phyloP scores from a whole-genome alignment of 345 rosid species.

The Citrus cavaleriei region DNA sequence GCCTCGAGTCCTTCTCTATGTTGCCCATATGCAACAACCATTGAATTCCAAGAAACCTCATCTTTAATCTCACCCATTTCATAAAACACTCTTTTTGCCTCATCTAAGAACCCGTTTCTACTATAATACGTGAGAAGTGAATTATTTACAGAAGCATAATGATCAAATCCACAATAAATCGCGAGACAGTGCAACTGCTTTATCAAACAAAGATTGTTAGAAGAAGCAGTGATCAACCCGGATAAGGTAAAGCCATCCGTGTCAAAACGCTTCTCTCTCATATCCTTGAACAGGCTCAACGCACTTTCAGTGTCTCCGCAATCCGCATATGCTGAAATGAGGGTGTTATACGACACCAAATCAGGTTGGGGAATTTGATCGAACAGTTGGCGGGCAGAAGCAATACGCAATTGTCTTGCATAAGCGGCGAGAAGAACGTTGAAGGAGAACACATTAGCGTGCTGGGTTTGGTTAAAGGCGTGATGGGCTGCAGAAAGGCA shows the following conservation, averaged over 20 bases:
- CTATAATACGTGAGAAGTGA: constrained; percentile 63
- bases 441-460: constrained; percentile 77
- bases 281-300: constrained; percentile 45
- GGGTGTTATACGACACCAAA: constrained; percentile 72
- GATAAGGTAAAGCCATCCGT: constrained; percentile 81
- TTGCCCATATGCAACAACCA: constrained; percentile 89
- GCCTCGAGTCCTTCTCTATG: constrained; percentile 67
- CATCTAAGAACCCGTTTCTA: constrained; percentile 57
- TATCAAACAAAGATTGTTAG: constrained; percentile 40
- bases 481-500: constrained; percentile 45
- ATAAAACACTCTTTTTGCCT: constrained; percentile 55
- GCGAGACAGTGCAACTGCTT: constrained; percentile 65
- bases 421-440: constrained; percentile 56
- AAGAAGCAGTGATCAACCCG: constrained; percentile 60
- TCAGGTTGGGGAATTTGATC: constrained; percentile 82
- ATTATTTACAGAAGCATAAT: constrained; percentile 70
- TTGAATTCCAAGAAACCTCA: constrained; percentile 92
- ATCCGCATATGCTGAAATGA: constrained; percentile 71
- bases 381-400: constrained; percentile 59
- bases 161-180: constrained; percentile 55
- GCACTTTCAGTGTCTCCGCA: constrained; percentile 42
- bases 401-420: constrained; percentile 39
- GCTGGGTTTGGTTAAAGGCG: constrained; percentile 40
- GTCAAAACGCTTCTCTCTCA: constrained; percentile 49
- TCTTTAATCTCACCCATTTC: constrained; percentile 59